Conservation (phyloP, 345 rosid species). For the Eucalyptus curtisii region DNA sequence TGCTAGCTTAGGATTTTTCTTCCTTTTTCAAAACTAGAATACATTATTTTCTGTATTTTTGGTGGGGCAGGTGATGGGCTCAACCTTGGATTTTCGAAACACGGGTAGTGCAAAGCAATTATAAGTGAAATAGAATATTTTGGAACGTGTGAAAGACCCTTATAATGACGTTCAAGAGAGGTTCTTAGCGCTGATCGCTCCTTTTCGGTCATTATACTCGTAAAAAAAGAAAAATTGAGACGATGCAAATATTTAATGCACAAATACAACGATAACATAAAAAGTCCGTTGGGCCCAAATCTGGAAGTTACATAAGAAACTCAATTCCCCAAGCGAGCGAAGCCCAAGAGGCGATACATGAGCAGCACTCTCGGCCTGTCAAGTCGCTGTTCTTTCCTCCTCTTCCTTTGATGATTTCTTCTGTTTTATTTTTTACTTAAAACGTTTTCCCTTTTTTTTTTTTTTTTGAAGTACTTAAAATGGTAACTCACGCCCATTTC, state of each 20-base stretch:
- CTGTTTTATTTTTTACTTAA: not conserved
- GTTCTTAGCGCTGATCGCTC: not conserved
- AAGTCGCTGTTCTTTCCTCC: not conserved
- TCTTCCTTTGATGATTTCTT: not conserved
- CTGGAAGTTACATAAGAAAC: not conserved
- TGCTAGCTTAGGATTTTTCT: not conserved
- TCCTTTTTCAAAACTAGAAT: not conserved
- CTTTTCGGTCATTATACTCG: not conserved
- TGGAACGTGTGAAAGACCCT: not conserved
- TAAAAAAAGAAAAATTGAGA: not conserved
- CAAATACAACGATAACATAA: not conserved
- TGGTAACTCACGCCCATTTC: not conserved
- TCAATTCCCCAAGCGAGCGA: not conserved
- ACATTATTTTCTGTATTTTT: not conserved
- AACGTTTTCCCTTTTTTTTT: fast-evolving
- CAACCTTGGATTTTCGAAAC: not conserved
- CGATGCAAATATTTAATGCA: not conserved
- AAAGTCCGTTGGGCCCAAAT: not conserved
- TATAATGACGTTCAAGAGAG: not conserved
- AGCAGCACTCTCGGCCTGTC: not conserved
- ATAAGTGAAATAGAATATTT: not conserved
- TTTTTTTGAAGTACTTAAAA: not conserved
- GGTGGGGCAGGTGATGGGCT: not conserved
- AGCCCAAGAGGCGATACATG: not conserved
- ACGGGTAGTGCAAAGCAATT: not conserved